Conservation (phyloP, 768 basidiomycete genomes). For the Nidularia sp. region DNA sequence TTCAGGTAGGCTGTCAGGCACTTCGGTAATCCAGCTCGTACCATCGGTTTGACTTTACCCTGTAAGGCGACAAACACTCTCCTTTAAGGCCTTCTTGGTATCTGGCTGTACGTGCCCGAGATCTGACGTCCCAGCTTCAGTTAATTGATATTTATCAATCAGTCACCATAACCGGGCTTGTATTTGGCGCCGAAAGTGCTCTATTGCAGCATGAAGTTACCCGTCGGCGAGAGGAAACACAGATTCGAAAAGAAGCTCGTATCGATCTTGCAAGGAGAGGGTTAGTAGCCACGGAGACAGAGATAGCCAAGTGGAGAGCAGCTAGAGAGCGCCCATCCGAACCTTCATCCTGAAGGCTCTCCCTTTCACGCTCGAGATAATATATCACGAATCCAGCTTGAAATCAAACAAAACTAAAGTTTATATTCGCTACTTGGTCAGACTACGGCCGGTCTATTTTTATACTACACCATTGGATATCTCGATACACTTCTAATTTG, state of each 20-base stretch:
- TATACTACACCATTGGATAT: too few relatives aligned
- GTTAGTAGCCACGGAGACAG: constrained; percentile 76
- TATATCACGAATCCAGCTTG: too few relatives aligned
- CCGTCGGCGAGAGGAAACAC: constrained; percentile 63
- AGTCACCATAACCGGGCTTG: constrained; percentile 66
- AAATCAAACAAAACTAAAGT: background rate
- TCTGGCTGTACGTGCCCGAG: constrained; percentile 57
- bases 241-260: constrained; percentile 68
- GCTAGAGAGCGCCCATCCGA: constrained; percentile 25
- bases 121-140: background rate
- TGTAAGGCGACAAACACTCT: constrained; percentile 74
- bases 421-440: too few relatives aligned
- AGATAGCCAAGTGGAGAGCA: constrained; percentile 77
- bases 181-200: constrained; percentile 74
- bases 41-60: background rate
- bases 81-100: constrained; percentile 78
- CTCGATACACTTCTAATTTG: too few relatives aligned
- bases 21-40: background rate
- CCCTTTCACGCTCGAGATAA: too few relatives aligned
- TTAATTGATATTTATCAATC: background rate
- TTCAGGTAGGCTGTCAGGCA: constrained; percentile 48
- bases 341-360: background rate
- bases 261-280: constrained; percentile 73
- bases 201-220: constrained; percentile 66
- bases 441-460: too few relatives aligned